Percentiles rank a stretch among this genome's conserved stretches.
These are phyloP conservation scores for Phytophthora tubulina DNA, from an alignment of 352 stramenopile genomes.

Conservation along the genomic window DNA sequence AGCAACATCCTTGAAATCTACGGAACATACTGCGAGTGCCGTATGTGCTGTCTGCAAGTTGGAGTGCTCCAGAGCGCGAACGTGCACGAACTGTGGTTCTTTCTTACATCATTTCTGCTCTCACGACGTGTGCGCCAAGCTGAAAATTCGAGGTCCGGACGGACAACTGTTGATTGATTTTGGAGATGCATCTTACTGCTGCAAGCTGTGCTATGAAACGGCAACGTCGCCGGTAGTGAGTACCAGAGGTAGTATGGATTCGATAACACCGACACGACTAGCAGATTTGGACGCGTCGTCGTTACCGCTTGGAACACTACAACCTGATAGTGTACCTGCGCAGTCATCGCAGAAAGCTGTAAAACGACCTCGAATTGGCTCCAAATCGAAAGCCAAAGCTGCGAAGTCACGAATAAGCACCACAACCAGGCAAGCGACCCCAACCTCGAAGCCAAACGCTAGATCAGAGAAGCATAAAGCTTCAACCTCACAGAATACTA, in stretches of 20 bases:
- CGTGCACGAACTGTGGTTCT: neutral
- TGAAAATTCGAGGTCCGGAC: neutral
- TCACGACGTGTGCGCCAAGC: constrained; percentile 2
- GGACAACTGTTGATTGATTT: constrained; percentile 3
- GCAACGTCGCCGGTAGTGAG: too few relatives aligned
- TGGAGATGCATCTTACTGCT: neutral
- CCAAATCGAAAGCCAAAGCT: too few relatives aligned
- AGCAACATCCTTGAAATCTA: neutral
- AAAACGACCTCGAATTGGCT: too few relatives aligned
- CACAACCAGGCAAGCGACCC: neutral
- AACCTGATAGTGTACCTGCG: too few relatives aligned
- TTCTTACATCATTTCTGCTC: constrained; percentile 15
- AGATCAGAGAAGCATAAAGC: neutral
- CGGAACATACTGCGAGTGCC: neutral
- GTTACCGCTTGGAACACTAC: too few relatives aligned
- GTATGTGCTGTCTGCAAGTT: neutral
- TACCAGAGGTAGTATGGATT: too few relatives aligned
- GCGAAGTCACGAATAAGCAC: too few relatives aligned
- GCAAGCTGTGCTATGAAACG: neutral
- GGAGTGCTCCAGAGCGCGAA: neutral
- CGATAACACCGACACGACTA: too few relatives aligned
- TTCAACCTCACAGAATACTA: too few relatives aligned
- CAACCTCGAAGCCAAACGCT: neutral
- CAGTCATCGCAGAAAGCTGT: too few relatives aligned
- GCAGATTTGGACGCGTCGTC: too few relatives aligned